Evolutionary conservation across 768 basidiomycete genomes (phyloP), one percentile per base, ranked within the genome.

Genomic region (Daedalea quercina): DNA sequence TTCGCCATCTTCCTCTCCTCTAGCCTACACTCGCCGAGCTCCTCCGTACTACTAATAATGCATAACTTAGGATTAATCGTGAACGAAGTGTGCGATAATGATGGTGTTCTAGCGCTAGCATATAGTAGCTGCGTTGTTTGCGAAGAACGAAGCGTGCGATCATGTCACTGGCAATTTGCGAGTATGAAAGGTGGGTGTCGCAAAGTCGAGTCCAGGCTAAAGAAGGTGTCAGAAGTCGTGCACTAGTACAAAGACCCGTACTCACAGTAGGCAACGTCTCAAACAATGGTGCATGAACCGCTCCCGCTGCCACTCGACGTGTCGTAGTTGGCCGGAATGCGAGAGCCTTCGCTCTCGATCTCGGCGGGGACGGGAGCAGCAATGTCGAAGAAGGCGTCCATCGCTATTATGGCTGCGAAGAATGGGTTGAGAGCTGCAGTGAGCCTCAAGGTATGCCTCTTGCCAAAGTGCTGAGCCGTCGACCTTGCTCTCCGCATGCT

Each of bases 371-470:
- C 58, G 48, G 58, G 53, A 19, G 53, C n/a, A 41, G 58, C 58
- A 51, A 60, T 52, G 51, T 48, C 47, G 54, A 60, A 53, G 53
- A 60, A 60, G 24, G 55, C 55, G 55, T 60, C 58, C 58, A 60
- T 60, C 42, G 41, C 28, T 35, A 31, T 19, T 35, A 22, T 43
- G 41, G 41, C 9, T 44, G 11, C 28, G 44, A 6, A 26, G 20
- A 25, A 20, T 15, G 37, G 4, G 15, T 15, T 3, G 37, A 15
- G 17, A 8, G 19, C 37, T 40, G 19, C 37, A 23, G 24, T 24
- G 33, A 49, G 48, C 31, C 9, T 4, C 28, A 49, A 35, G 17
- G 9, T 37, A 20, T 11, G 24, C n/a, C 11, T 19, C n/a, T 35
- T 15, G 48, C 8, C n/a, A 19, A 23, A 2, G 34, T 15, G 48